Percentiles rank a stretch among this genome's conserved stretches.
phyloP scores from a whole-genome alignment of 768 basidiomycete species.

The Candolleomyces efflorescens region DNA sequence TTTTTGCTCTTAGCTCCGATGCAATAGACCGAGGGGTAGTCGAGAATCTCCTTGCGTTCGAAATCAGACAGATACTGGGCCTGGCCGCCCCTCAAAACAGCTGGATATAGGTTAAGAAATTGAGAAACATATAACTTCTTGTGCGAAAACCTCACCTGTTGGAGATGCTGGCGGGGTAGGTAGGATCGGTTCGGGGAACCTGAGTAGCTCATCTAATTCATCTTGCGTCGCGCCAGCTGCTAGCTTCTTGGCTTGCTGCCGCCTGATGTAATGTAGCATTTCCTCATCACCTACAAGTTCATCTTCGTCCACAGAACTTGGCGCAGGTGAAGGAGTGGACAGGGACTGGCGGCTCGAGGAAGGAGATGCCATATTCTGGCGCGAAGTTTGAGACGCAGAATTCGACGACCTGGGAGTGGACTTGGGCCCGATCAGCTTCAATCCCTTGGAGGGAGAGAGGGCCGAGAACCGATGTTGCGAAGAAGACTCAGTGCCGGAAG shows the following conservation, averaged over 20 bases:
- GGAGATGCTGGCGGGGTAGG: slow-evolving; percentile 67
- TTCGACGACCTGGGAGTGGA: slow-evolving; percentile 55
- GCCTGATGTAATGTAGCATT: slow-evolving; percentile 91
- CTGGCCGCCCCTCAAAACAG: slow-evolving; percentile 60
- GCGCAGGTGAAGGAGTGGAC: slow-evolving; percentile 82
- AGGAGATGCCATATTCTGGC: slow-evolving; percentile 54
- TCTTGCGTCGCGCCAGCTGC: slow-evolving; percentile 80
- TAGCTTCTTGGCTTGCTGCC: slow-evolving; percentile 86
- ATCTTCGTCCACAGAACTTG: slow-evolving; percentile 77
- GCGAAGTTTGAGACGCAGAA: slow-evolving; percentile 45
- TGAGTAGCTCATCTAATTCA: slow-evolving; percentile 77
- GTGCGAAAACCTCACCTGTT: slow-evolving; percentile 48
- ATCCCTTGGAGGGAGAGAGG: slow-evolving; percentile 78
- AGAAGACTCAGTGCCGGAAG: slow-evolving; percentile 27
- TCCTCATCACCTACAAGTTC: slow-evolving; percentile 91
- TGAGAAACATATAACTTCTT: neutral
- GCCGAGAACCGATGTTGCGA: slow-evolving; percentile 71
- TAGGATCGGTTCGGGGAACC: slow-evolving; percentile 86
- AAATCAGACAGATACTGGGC: slow-evolving; percentile 76
- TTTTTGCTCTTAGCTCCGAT: slow-evolving; percentile 79
- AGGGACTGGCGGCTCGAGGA: slow-evolving; percentile 71
- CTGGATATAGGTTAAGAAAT: slow-evolving; percentile 32
- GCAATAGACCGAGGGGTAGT: slow-evolving; percentile 81
- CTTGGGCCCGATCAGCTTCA: slow-evolving; percentile 81
- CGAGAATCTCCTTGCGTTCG: slow-evolving; percentile 88